These are phyloP conservation scores for Linnemannia zychae DNA, from an alignment of 192 early-diverging fungal genomes.

Conservation along the genomic window DNA sequence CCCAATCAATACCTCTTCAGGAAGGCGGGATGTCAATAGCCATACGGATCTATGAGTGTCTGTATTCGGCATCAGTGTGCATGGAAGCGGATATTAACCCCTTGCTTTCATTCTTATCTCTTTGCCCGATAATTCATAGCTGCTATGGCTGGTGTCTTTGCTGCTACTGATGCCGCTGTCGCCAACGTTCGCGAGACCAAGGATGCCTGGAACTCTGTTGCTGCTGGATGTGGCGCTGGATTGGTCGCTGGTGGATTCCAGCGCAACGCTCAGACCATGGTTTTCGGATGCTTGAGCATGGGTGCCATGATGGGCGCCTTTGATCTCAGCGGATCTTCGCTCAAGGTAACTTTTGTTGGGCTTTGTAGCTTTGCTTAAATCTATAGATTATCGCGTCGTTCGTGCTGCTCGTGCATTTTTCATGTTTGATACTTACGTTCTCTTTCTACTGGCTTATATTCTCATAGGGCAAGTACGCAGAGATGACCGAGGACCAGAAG, in stretches of 20 bases:
- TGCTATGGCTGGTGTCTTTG: constrained; percentile 85
- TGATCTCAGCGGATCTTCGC: constrained; percentile 70
- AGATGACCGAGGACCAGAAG: constrained; percentile 58
- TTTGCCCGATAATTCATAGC: constrained; percentile 57
- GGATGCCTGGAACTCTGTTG: constrained; percentile 78
- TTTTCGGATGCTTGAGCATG: constrained; percentile 73
- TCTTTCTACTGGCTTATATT: not conserved
- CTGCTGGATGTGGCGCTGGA: constrained; percentile 82
- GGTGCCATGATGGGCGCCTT: constrained; percentile 76
- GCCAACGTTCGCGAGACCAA: constrained; percentile 73
- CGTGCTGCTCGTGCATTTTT: not conserved
- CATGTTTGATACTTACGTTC: not conserved
- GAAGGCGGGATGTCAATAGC: not conserved
- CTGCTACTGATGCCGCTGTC: constrained; percentile 71
- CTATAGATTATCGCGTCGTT: not conserved
- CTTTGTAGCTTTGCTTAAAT: not conserved
- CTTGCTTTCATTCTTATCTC: not conserved
- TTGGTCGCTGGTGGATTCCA: constrained; percentile 72
- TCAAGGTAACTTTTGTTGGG: constrained; percentile 56
- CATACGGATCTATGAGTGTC: not conserved
- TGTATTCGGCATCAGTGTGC: not conserved
- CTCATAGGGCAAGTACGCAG: constrained; percentile 55
- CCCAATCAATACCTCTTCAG: not conserved
- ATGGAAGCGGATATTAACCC: not conserved
- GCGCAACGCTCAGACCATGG: constrained; percentile 71